Evolutionary conservation across 164 flowering plant genomes (phyloP).

Genomic region (Sextonia rubra): DNA sequence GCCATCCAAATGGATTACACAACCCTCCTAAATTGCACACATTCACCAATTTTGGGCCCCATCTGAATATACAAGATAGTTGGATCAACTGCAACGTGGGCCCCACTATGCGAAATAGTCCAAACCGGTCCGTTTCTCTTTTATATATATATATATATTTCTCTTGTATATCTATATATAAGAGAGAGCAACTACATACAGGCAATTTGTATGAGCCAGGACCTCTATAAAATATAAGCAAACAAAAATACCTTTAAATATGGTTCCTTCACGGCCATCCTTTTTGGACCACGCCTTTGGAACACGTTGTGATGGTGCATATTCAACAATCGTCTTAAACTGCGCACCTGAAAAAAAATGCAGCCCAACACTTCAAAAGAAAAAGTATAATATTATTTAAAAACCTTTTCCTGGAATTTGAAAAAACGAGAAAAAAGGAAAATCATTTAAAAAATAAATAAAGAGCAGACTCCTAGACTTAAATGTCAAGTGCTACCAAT

Average conservation of each 20-base stretch:
- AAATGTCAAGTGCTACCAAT: not conserved
- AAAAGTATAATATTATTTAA: too few relatives aligned
- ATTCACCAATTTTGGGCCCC: too few relatives aligned
- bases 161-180: too few relatives aligned
- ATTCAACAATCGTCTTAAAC: conserved; percentile 71
- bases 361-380: not conserved
- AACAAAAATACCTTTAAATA: conserved; percentile 51
- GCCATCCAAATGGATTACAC: too few relatives aligned
- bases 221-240: not conserved
- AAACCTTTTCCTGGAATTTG: not conserved
- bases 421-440: not conserved
- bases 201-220: not conserved
- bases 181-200: not conserved
- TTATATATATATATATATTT: too few relatives aligned
- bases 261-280: conserved; percentile 92
- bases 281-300: conserved; percentile 66
- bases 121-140: too few relatives aligned
- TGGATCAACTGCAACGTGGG: too few relatives aligned
- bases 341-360: conserved; percentile 47
- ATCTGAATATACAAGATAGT: too few relatives aligned
- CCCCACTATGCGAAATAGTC: too few relatives aligned
- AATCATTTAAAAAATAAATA: not conserved
- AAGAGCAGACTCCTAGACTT: not conserved
- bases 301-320: conserved; percentile 89
- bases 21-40: too few relatives aligned